phyloP scores from a whole-genome alignment of 2,329 filamentous ascomycete genomes.

The Colletotrichum lindemuthianum region DNA sequence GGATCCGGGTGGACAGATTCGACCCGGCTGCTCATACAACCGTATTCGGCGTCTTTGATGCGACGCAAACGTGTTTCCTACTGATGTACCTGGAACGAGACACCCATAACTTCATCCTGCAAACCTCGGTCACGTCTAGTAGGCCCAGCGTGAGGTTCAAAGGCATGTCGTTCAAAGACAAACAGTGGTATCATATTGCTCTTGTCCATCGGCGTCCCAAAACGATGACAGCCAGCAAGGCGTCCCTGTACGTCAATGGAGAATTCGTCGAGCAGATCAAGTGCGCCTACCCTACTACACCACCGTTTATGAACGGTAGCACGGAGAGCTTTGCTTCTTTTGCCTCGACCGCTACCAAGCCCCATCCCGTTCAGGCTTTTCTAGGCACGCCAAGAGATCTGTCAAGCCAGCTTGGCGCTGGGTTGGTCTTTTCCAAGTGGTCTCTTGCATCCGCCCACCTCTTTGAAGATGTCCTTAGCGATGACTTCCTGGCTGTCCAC shows the following conservation, averaged over 20 bases:
- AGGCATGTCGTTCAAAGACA: constrained; percentile 77
- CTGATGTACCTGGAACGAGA: constrained; percentile 94
- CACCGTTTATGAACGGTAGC: constrained; percentile 70
- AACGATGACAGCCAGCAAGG: constrained; percentile 79
- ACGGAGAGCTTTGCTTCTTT: constrained; percentile 78
- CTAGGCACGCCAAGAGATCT: constrained; percentile 92
- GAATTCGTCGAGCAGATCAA: constrained; percentile 94
- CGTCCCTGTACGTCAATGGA: constrained; percentile 89
- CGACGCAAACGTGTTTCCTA: constrained; percentile 91
- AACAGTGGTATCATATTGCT: constrained; percentile 92
- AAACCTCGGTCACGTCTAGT: constrained; percentile 89
- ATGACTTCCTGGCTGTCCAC: constrained; percentile 92
- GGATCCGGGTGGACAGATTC: constrained; percentile 89
- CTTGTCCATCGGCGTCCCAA: constrained; percentile 85
- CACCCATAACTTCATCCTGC: constrained; percentile 91
- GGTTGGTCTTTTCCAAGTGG: constrained; percentile 81
- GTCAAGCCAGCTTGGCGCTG: constrained; percentile 77
- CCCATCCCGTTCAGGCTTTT: constrained; percentile 86
- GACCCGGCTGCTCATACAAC: constrained; percentile 90
- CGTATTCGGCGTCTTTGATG: constrained; percentile 93
- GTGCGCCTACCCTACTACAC: constrained; percentile 84
- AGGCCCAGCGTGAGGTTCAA: constrained; percentile 95
- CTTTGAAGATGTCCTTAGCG: constrained; percentile 86
- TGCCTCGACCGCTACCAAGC: constrained; percentile 65
- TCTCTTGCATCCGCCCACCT: constrained; percentile 91